Conservation (phyloP, 2,329 filamentous ascomycete species). For the Coleophoma cylindrospora region DNA sequence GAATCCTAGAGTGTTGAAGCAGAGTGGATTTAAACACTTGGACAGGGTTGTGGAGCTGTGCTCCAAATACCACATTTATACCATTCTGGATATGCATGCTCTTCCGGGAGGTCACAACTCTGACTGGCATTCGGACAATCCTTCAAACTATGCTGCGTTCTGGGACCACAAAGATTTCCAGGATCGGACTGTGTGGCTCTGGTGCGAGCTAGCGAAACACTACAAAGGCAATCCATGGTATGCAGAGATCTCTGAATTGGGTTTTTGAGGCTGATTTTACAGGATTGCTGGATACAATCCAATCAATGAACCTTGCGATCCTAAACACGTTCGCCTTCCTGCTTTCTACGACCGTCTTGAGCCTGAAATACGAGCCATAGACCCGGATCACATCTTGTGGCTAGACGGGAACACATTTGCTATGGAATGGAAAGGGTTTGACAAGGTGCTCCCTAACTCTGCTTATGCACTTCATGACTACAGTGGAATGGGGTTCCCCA, state of each 20-base stretch:
- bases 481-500: slow-evolving; percentile 37
- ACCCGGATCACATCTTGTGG: slow-evolving; percentile 40
- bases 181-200: slow-evolving; percentile 42
- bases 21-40: slow-evolving; percentile 39
- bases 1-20: slow-evolving; percentile 38
- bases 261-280: background rate
- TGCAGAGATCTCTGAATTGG: too few species aligned
- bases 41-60: slow-evolving; percentile 38
- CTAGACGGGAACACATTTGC: slow-evolving; percentile 39
- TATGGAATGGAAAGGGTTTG: slow-evolving; percentile 38
- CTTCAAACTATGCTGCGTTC: slow-evolving; percentile 38
- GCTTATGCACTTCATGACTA: slow-evolving; percentile 42
- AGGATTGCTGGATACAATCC: slow-evolving; percentile 45
- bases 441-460: slow-evolving; percentile 35
- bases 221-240: slow-evolving; percentile 38
- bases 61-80: slow-evolving; percentile 41
- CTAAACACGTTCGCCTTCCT: slow-evolving; percentile 37
- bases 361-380: slow-evolving; percentile 37
- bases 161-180: slow-evolving; percentile 47
- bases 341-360: slow-evolving; percentile 41
- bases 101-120: slow-evolving; percentile 43
- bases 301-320: slow-evolving; percentile 45
- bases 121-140: slow-evolving; percentile 45
- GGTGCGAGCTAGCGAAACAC: slow-evolving; percentile 38
- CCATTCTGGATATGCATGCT: slow-evolving; percentile 44